Percentiles rank a stretch among this genome's conserved stretches.
phyloP scores from a whole-genome alignment of 805 yeast genomes.

The Vanderwaltozyma tropicalis region DNA sequence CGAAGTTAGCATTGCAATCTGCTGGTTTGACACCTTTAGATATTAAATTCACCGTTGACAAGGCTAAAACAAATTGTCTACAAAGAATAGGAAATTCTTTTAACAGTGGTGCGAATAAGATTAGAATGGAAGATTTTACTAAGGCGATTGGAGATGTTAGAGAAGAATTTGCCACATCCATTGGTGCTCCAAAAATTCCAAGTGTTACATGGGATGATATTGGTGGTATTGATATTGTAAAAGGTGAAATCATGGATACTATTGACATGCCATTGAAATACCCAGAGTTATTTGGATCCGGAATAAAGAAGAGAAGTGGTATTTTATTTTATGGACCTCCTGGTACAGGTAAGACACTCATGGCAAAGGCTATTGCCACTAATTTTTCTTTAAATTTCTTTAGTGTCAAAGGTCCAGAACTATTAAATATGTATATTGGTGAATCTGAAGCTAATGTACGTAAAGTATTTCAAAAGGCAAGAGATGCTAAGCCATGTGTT shows the following conservation, averaged over 20 bases:
- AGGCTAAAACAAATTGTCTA: conserved; percentile 50
- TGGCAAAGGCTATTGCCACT: conserved; percentile 96
- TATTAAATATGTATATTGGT: conserved; percentile 95
- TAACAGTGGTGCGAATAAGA: conserved; percentile 25
- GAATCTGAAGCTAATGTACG: conserved; percentile 97
- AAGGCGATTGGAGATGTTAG: conserved; percentile 61
- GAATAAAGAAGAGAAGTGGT: conserved; percentile 90
- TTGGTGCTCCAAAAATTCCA: conserved; percentile 95
- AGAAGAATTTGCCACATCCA: conserved; percentile 80
- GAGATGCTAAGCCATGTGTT: conserved; percentile 96
- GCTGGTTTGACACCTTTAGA: conserved; percentile 91
- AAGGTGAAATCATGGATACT: conserved; percentile 88
- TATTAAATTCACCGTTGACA: conserved; percentile 55
- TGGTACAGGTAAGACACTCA: conserved; percentile 91
- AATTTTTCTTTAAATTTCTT: conserved; percentile 89
- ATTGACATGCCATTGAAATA: conserved; percentile 91
- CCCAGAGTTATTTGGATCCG: conserved; percentile 80
- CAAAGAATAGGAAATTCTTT: conserved; percentile 10
- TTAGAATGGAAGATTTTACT: conserved; percentile 41
- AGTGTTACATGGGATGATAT: conserved; percentile 95
- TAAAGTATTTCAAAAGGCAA: conserved; percentile 82
- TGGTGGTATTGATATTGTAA: conserved; percentile 86
- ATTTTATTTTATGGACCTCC: conserved; percentile 96
- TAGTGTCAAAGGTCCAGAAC: conserved; percentile 95
- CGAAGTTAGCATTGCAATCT: conserved; percentile 65